Conservation (phyloP, 352 stramenopile species). For the Phytophthora pisi region DNA sequence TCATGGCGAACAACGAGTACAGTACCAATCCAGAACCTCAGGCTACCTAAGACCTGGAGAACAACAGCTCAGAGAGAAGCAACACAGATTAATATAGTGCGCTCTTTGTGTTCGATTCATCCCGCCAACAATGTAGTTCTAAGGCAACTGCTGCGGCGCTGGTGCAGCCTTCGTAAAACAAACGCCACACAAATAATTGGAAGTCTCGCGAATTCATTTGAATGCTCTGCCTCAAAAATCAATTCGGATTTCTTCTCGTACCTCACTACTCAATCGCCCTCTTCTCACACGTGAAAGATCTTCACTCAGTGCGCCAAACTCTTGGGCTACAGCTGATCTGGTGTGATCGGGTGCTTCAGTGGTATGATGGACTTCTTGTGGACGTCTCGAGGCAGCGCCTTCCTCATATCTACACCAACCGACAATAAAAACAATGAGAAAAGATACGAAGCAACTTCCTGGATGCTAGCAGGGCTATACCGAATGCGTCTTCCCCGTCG, state of each 20-base stretch:
- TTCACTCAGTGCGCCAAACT: neutral
- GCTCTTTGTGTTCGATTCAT: slow-evolving; percentile 7
- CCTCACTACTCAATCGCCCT: too few species aligned
- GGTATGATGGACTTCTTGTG: slow-evolving; percentile 93
- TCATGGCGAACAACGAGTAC: too few species aligned
- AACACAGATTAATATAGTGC: slow-evolving; percentile 26
- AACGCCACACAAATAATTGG: too few species aligned
- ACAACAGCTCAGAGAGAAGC: slow-evolving; percentile 13
- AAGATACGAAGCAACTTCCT: slow-evolving; percentile 2
- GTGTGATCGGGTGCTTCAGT: slow-evolving; percentile 82
- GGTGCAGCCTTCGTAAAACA: too few species aligned
- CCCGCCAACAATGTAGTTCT: too few species aligned
- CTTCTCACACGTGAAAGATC: too few species aligned
- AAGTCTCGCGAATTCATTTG: too few species aligned
- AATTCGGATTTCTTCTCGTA: too few species aligned
- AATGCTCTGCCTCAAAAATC: too few species aligned
- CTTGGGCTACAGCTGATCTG: slow-evolving; percentile 64
- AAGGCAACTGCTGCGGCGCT: too few species aligned
- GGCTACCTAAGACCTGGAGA: neutral
- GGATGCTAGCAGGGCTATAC: slow-evolving; percentile 41
- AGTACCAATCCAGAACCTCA: neutral
- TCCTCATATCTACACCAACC: slow-evolving; percentile 89
- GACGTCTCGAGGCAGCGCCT: slow-evolving; percentile 87
- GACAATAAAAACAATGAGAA: neutral
- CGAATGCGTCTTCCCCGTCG: slow-evolving; percentile 89